phyloP scores from a whole-genome alignment of 805 yeast species.

The Kuraishia cidri region DNA sequence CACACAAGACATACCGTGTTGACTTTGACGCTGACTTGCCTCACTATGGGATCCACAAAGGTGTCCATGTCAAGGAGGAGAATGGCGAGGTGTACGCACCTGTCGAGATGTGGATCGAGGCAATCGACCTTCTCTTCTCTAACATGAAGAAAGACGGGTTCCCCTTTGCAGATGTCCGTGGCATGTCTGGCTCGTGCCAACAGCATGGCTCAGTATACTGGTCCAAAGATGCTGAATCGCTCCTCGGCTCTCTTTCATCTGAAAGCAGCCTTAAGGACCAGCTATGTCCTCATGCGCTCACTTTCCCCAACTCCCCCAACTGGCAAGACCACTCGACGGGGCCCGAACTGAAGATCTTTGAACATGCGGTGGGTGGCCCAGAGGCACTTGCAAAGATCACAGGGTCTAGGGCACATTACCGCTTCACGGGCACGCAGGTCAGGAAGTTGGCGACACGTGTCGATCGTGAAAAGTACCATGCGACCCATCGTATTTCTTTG shows the following conservation, averaged over 20 bases:
- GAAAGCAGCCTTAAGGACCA: conserved; percentile 32
- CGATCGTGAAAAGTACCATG: conserved; percentile 39
- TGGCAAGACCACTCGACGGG: conserved; percentile 95
- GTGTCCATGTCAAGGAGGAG: conserved; percentile 49
- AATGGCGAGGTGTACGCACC: conserved; percentile 67
- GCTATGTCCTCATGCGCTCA: conserved; percentile 41
- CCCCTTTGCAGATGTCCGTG: conserved; percentile 51
- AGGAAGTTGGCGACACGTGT: conserved; percentile 53
- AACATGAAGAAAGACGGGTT: conserved; percentile 40
- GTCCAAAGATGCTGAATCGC: conserved; percentile 37
- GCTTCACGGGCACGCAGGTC: conserved; percentile 92
- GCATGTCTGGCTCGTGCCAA: conserved; percentile 81
- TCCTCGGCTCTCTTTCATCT: conserved; percentile 27
- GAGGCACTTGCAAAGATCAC: conserved; percentile 53
- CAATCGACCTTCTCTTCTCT: conserved; percentile 55
- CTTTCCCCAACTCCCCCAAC: conserved; percentile 67
- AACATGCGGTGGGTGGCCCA: conserved; percentile 52
- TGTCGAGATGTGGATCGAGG: conserved; percentile 85
- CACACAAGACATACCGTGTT: conserved; percentile 49
- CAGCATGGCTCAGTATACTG: conserved; percentile 90
- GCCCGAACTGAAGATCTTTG: conserved; percentile 54
- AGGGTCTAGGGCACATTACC: conserved; percentile 82
- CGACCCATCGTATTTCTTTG: conserved; percentile 57
- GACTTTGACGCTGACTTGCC: conserved; percentile 64
- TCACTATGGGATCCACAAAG: conserved; percentile 59